Base-by-base conservation (phyloP, 495 filamentous ascomycete genomes). In the Pyronema domesticum region DNA sequence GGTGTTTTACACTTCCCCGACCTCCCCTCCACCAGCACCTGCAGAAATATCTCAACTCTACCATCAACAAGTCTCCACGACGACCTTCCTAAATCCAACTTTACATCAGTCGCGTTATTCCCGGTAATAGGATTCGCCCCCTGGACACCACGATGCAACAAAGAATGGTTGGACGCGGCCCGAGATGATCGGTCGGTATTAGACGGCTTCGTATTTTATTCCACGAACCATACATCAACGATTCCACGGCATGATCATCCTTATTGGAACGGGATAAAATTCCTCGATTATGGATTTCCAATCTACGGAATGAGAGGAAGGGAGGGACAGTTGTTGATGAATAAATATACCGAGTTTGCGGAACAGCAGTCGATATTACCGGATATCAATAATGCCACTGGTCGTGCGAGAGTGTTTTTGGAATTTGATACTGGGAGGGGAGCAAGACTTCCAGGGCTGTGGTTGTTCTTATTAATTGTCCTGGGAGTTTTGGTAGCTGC, bases 1-100 rank as follows among this genome's bases (percentile, higher is more conserved):
- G 89, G 89, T 37, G 73, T 95, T 3, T 71, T 95, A 37, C 95
- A 87, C 59, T 83, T 94, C 15, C 89, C 89, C 0, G 75, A 74
- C 51, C 76, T 94, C 15, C 59, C 68, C 5, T 42, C 55, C 1
- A 60, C 68, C 46, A 75, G 81, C 54, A 63, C 71, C 0, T 95
- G 89, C 67, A 71, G 72, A 54, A 68, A 79, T 23, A 64, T 76
- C 37, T 75, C 79, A 56, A 13, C 51, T 9, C 71, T 95, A 10
- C 86, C 89, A 0, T 39, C 78, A 42, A 89, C 84, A 10, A 76
- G 83, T 17, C 50, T 54, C 13, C 72, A 75, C 56, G 65, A 72
- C 48, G 78, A 91, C 61, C 75, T 95, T 3, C 80, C 82, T 0
- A 71, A 77, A 3, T 73, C 80, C n/a, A 76, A 77, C 66, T 68